Base-by-base conservation (phyloP, 2,329 filamentous ascomycete genomes). In the Lasiodiplodia gonubiensis region DNA sequence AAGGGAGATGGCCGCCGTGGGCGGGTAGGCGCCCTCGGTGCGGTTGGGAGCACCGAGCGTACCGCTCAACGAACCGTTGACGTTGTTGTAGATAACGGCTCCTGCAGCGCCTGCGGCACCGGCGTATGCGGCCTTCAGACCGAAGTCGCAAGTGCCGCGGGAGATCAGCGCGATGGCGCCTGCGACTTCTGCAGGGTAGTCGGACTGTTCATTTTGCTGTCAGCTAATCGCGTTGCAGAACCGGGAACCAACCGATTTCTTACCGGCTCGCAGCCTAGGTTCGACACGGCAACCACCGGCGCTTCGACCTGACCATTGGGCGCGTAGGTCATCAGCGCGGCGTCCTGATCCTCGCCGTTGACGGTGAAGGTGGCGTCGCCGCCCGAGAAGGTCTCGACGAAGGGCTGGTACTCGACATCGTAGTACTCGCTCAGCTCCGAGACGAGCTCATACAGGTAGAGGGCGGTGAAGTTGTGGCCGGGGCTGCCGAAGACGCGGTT, bases 11-110 rank as follows among this genome's bases (percentile, higher is more conserved):
- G 89, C 89, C 68, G 93, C 89, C 1, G 89, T 92, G 0, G 91
- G 87, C 5, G 91, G 82, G 71, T 92, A 87, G 4, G 80, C 74
- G 2, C 81, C 81, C 33, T 80, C 75, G 1, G 80, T 86, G 63
- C 88, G 73, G 12, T 83, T 80, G 0, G 89, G 88, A 0, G 80
- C 82, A 12, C 89, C 91, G 3, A 95, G 82, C 0, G 91, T 94
- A 49, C 91, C 92, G 61, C 85, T 71, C 4, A 78, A 83, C 0
- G 77, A 6, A 1, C 87, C 90, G 1, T 84, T 79, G 2, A 88
- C 87, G 71, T 89, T 90, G 81, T 94, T 93, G 80, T 92, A 94
- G 60, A 95, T 83, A 16, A 95, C 80, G 0, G 89, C 90, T 1
- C 89, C 92, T 3, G 87, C 77, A 5, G 92, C 92, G 23, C 91